Conservation (phyloP, 2,329 filamentous ascomycete species). For the Dactylellina haptotyla region DNA sequence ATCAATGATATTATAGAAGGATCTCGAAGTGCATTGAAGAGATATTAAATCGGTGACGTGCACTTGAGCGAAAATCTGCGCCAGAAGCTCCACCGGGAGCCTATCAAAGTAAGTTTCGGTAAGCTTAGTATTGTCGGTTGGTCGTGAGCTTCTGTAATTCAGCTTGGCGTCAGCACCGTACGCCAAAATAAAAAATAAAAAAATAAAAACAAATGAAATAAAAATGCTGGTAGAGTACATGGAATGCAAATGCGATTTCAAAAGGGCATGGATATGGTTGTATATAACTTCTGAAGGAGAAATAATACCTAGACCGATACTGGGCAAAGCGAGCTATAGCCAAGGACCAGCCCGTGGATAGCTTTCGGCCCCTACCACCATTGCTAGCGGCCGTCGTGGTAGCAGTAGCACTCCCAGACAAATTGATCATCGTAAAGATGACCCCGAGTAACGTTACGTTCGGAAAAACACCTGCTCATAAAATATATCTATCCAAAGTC, state of each 20-base stretch:
- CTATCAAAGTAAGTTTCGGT: slow-evolving; percentile 57
- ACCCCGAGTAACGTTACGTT: not conserved
- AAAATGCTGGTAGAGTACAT: too few species aligned
- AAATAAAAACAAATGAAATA: too few species aligned
- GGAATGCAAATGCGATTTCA: too few species aligned
- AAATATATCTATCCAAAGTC: too few species aligned
- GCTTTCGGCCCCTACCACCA: slow-evolving; percentile 37
- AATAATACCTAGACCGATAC: slow-evolving; percentile 46
- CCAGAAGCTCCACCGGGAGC: slow-evolving; percentile 57
- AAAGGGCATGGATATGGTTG: too few species aligned
- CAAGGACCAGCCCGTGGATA: slow-evolving; percentile 44
- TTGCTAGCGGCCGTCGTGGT: not conserved
- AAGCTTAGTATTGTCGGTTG: slow-evolving; percentile 7
- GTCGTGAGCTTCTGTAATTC: slow-evolving; percentile 23
- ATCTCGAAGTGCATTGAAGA: slow-evolving; percentile 56
- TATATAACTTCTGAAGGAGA: too few species aligned
- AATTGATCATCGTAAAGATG: slow-evolving; percentile 16
- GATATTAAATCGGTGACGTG: slow-evolving; percentile 55
- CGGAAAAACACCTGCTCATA: not conserved
- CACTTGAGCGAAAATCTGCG: slow-evolving; percentile 57
- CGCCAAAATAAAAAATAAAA: too few species aligned
- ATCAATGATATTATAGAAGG: slow-evolving; percentile 57
- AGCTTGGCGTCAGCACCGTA: slow-evolving; percentile 1
- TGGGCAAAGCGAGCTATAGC: slow-evolving; percentile 45
- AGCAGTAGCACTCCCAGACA: not conserved